Percentiles rank a stretch among this genome's conserved stretches.
Evolutionary conservation across 805 yeast species (phyloP).

Genomic region (Metschnikowia reukaufii): DNA sequence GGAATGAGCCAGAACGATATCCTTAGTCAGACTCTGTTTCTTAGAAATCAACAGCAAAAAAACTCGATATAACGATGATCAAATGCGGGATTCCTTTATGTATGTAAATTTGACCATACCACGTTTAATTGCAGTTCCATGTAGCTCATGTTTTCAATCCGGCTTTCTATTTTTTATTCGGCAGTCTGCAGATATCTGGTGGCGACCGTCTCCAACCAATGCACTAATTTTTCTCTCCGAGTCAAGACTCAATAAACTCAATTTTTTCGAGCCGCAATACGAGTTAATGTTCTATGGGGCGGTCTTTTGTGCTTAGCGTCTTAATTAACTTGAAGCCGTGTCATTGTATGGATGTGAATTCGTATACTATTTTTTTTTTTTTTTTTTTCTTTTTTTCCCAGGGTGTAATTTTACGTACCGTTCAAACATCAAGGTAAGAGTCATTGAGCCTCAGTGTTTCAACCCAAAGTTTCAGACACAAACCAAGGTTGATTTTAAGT

Average conservation of each 20-base stretch:
- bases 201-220: not conserved
- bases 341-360: not conserved
- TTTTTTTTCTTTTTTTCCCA: not conserved
- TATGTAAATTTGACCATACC: too few species aligned
- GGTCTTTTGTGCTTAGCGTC: not conserved
- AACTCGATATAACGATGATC: not conserved
- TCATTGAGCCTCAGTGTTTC: too few species aligned
- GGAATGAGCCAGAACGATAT: not conserved
- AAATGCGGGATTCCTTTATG: not conserved
- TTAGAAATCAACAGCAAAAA: not conserved
- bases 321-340: not conserved
- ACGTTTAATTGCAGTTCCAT: too few species aligned
- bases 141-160: too few species aligned
- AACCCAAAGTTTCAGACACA: too few species aligned
- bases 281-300: not conserved
- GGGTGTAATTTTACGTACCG: too few species aligned
- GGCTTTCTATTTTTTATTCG: too few species aligned
- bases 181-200: not conserved
- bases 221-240: not conserved
- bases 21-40: not conserved
- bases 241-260: not conserved
- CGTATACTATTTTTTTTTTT: not conserved
- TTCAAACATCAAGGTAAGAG: too few species aligned
- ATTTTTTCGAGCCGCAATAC: not conserved
- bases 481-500: too few species aligned